Conservation (phyloP, 805 yeast genomes). For the Sugiyamaella valdiviana region DNA sequence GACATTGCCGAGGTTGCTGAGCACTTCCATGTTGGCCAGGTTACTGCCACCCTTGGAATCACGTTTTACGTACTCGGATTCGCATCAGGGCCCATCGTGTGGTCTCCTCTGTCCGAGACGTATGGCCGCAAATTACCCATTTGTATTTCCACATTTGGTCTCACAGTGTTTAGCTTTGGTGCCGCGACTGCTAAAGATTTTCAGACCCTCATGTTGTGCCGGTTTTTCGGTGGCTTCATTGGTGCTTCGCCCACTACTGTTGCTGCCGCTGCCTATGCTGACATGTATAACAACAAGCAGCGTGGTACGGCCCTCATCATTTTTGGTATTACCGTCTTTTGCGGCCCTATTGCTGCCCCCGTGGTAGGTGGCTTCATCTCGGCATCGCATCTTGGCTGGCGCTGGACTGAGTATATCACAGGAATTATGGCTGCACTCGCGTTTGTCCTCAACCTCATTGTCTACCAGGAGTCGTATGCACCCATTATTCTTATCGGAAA, state of each 20-base stretch:
- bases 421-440: slow-evolving; percentile 52
- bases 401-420: slow-evolving; percentile 73
- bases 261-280: slow-evolving; percentile 83
- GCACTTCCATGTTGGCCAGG: slow-evolving; percentile 56
- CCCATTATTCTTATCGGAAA: slow-evolving; percentile 56
- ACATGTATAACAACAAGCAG: slow-evolving; percentile 56
- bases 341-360: slow-evolving; percentile 78
- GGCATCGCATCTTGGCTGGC: slow-evolving; percentile 60
- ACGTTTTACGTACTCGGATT: slow-evolving; percentile 87
- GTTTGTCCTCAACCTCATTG: slow-evolving; percentile 34
- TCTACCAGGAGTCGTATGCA: slow-evolving; percentile 59
- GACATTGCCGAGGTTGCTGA: slow-evolving; percentile 44
- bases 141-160: slow-evolving; percentile 50
- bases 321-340: slow-evolving; percentile 66
- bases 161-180: slow-evolving; percentile 60
- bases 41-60: slow-evolving; percentile 68
- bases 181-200: slow-evolving; percentile 72
- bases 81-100: slow-evolving; percentile 84
- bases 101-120: slow-evolving; percentile 85
- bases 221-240: slow-evolving; percentile 73
- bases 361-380: slow-evolving; percentile 64
- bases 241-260: slow-evolving; percentile 86
- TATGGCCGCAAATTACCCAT: slow-evolving; percentile 67
- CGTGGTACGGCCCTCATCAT: slow-evolving; percentile 74
- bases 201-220: slow-evolving; percentile 68